These are phyloP conservation scores for Suillus subluteus DNA, from an alignment of 768 basidiomycete genomes.

Conservation along the genomic window DNA sequence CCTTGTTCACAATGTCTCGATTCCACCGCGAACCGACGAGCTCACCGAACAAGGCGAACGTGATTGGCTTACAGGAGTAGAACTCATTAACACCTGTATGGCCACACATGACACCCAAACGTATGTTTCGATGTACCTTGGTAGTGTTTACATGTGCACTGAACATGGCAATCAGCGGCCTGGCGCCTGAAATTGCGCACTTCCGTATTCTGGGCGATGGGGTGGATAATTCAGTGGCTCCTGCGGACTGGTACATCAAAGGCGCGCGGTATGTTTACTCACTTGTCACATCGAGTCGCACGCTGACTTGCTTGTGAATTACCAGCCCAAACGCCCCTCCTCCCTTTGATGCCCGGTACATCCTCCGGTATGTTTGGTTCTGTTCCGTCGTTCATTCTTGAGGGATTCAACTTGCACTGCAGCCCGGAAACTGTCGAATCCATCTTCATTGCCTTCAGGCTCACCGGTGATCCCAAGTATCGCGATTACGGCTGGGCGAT, in stretches of 20 bases:
- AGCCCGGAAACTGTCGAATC: constrained; percentile 96
- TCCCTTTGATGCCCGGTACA: constrained; percentile 88
- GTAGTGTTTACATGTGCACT: neutral
- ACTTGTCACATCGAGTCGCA: neutral
- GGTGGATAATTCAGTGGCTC: constrained; percentile 38
- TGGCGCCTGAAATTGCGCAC: constrained; percentile 89
- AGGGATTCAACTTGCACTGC: constrained; percentile 6
- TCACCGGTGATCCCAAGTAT: constrained; percentile 83
- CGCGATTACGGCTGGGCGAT: constrained; percentile 87
- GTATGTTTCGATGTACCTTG: constrained; percentile 45
- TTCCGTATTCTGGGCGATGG: constrained; percentile 71
- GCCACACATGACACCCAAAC: constrained; percentile 82
- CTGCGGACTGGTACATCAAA: constrained; percentile 91
- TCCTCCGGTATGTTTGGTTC: constrained; percentile 65
- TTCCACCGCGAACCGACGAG: constrained; percentile 68
- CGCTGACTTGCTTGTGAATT: constrained; percentile 10
- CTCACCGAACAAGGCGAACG: constrained; percentile 64
- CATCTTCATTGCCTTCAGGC: constrained; percentile 87
- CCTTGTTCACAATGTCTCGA: constrained; percentile 52
- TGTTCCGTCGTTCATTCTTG: neutral
- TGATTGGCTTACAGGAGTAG: constrained; percentile 83
- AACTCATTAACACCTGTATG: constrained; percentile 88
- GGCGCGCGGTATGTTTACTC: constrained; percentile 56
- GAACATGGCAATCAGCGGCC: constrained; percentile 52
- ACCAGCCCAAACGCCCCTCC: constrained; percentile 28